These are phyloP conservation scores for Paxillus involutus DNA, from an alignment of 768 basidiomycete genomes.

Conservation along the genomic window DNA sequence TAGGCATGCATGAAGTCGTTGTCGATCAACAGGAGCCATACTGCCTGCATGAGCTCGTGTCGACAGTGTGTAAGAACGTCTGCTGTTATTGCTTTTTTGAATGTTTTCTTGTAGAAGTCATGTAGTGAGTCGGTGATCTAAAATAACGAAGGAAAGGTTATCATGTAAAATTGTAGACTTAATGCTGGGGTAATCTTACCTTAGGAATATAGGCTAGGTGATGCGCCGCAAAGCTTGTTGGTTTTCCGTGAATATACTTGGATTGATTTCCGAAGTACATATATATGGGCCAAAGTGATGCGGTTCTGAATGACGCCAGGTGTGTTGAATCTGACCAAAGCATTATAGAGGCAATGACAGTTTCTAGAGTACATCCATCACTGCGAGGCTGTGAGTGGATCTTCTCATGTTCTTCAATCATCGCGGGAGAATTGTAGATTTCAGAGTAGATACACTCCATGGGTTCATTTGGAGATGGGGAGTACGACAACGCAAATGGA, in stretches of 20 bases:
- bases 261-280: constrained; percentile 2
- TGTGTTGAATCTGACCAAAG: constrained; percentile 25
- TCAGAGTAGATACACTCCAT: constrained; percentile 17
- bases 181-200: not conserved
- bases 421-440: constrained; percentile 13
- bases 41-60: constrained; percentile 24
- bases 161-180: too few species aligned
- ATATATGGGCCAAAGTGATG: constrained; percentile 15
- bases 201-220: constrained; percentile 19
- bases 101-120: constrained; percentile 4
- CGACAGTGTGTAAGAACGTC: constrained; percentile 12
- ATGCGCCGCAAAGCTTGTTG: constrained; percentile 7
- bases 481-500: not conserved
- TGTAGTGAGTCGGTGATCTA: constrained; percentile 6
- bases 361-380: constrained; percentile 10
- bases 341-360: constrained; percentile 16
- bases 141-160: not conserved
- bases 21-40: constrained; percentile 22
- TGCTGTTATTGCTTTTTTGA: not conserved
- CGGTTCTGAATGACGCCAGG: constrained; percentile 17
- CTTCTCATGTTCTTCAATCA: constrained; percentile 13
- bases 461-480: not conserved
- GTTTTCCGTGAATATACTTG: constrained; percentile 5
- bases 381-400: constrained; percentile 5
- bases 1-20: constrained; percentile 24